Evolutionary conservation across 768 basidiomycete species (phyloP), one percentile per base, ranked within the genome.

Genomic region (Trametes elegans): DNA sequence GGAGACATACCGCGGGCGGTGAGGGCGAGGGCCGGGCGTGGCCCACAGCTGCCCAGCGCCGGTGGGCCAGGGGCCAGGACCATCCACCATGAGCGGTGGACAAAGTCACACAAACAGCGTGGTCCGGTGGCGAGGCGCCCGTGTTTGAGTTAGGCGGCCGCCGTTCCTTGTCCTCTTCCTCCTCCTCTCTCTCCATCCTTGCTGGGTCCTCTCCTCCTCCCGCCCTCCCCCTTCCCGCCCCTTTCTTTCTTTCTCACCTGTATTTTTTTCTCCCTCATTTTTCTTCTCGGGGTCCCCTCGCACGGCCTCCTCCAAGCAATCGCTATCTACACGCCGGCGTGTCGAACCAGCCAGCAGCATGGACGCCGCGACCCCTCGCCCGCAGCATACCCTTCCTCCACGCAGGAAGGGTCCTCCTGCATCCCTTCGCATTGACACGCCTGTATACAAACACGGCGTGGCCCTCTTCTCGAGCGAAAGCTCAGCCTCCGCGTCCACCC

Each of bases 341-440:
- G 74, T 68, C 63, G 61, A 63, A 58, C 53, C 49, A 63, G 60
- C 51, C 58, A 59, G 60, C 62, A 67, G 58, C 62, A 66, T 68
- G 65, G 65, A 71, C 64, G 60, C 71, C 65, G 70, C 66, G 60
- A 64, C 66, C 57, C 70, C 60, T 59, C 64, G 58, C 57, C 64
- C 64, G 46, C 67, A 66, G 57, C 60, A 60, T 41, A 52, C 68
- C 61, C 59, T 62, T 52, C 58, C 59, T 35, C 72, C 73, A 63
- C 75, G 76, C 73, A 79, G 71, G 68, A 78, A 74, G 68, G 78
- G 78, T 52, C 76, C 81, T 23, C 77, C 81, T 68, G 68, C 80
- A 63, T 71, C 76, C 62, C 80, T 85, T 65, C 81, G 78, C 72
- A 82, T 86, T 68, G 71, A 81, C 64, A 77, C 82, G 47, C 79